Base-by-base conservation (phyloP, 257 asterid species). In the Solanum arcanum region DNA sequence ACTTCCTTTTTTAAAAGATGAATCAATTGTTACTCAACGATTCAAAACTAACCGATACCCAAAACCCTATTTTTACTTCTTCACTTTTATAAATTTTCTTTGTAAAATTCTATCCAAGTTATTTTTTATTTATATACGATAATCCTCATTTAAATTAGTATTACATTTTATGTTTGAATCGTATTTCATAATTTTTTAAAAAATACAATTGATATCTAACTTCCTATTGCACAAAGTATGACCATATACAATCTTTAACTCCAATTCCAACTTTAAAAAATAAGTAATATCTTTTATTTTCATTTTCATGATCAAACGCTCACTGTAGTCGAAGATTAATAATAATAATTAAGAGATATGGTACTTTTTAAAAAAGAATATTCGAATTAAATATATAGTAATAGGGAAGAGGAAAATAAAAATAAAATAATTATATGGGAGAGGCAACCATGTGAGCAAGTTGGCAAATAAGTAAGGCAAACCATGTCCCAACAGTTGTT, bases 361-460 rank as follows among this genome's bases (percentile, higher is more conserved):
- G 66, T 59, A 59, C 69, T 81, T 18, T 18, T 39, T 41, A 37
- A 37, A 3, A 75, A 76, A 42, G 60, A 49, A 78, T 78, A 20
- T 42, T 23, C 18, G 21, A 46, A 9, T 9, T 9, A 46, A 46
- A 78, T 15, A 25, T 12, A 62, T 2, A 64, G 7, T 73, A 78
- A 29, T 49, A 12, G 46, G 85, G 42, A 80, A 29, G 6, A 29
- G 68, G 42, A 80, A 81, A 4, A 16, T 10, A 41, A 46, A 80
- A 16, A 18, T 47, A 47, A 9, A 21, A 10, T 27, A 78, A 7
- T 44, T 46, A 44, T 78, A 47, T 46, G 29, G 29, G 27, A 27
- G 68, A 80, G 64, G 66, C 68, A 49, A 81, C 46, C 85, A 81
- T 81, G 85, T 81, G 85, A 81, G n/a, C 85, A 81, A 81, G 85